A percentile compares a stretch with the other conserved stretches of the same genome.
Evolutionary conservation across 176 grass and related monocot genomes (phyloP).

Genomic region (Triticum dicoccoides): DNA sequence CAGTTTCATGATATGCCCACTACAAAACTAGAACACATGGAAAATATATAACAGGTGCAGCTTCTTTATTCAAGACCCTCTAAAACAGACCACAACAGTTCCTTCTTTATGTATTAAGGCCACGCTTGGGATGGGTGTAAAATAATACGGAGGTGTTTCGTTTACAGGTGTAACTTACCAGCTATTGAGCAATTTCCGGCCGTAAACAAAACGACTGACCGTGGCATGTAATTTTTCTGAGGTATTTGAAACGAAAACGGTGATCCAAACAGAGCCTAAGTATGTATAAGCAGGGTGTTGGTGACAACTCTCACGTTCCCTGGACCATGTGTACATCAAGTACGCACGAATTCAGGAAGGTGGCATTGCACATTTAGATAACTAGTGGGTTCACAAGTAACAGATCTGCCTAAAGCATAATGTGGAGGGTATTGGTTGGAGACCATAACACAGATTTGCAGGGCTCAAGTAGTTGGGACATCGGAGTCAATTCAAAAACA

Average conservation of each 20-base stretch:
- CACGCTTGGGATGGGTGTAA: too few species aligned
- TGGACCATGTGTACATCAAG: too few species aligned
- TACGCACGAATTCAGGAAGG: too few species aligned
- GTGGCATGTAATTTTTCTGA: too few species aligned
- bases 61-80: neutral
- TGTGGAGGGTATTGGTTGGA: neutral
- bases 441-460: neutral
- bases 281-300: neutral
- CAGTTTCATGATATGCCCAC: neutral
- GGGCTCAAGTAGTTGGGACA: neutral
- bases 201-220: too few species aligned
- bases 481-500: neutral
- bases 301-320: neutral
- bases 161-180: too few species aligned
- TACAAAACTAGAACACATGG: neutral
- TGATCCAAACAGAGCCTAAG: too few species aligned
- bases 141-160: too few species aligned
- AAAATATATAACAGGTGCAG: neutral
- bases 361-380: too few species aligned
- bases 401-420: neutral
- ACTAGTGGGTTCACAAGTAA: neutral
- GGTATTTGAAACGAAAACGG: too few species aligned
- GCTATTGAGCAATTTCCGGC: too few species aligned
- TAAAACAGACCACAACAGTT: neutral
- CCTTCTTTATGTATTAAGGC: neutral